phyloP scores from a whole-genome alignment of 2,329 filamentous ascomycete species.

The Diaporthe vexans region DNA sequence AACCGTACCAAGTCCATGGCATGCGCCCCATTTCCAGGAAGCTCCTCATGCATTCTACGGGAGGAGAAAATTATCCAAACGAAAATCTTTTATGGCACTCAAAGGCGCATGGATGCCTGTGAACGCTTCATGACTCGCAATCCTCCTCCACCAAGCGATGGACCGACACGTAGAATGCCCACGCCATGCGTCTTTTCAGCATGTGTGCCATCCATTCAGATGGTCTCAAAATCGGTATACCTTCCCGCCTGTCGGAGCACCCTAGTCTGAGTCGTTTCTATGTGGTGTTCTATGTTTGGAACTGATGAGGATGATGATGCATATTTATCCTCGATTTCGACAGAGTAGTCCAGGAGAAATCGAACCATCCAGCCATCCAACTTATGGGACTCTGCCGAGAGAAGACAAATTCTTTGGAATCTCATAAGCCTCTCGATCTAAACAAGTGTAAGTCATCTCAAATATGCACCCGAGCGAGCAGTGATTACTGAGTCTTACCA shows the following conservation, averaged over 20 bases:
- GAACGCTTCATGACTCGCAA: too few relatives aligned
- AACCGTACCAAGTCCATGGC: too few relatives aligned
- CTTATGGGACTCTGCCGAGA: not conserved
- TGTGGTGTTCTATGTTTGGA: not conserved
- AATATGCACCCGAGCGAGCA: not conserved
- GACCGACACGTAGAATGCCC: too few relatives aligned
- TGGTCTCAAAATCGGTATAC: not conserved
- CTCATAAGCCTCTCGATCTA: not conserved
- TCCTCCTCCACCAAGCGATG: too few relatives aligned
- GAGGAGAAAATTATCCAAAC: too few relatives aligned
- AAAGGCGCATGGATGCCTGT: too few relatives aligned
- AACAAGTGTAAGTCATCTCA: not conserved
- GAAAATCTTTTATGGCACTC: too few relatives aligned
- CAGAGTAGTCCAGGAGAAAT: not conserved
- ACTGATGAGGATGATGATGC: not conserved
- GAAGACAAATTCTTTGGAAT: not conserved
- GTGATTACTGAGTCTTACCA: not conserved
- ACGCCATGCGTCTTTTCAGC: too few relatives aligned
- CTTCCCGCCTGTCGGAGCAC: not conserved
- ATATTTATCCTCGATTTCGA: not conserved
- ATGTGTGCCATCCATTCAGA: not conserved
- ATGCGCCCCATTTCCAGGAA: too few relatives aligned
- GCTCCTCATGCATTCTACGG: too few relatives aligned
- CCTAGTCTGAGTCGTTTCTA: not conserved
- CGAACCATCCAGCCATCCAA: conserved; percentile 5